Evolutionary conservation across 2,329 filamentous ascomycete species (phyloP), one percentile per base, ranked within the genome.

Genomic region (Aspergillus alliaceus): DNA sequence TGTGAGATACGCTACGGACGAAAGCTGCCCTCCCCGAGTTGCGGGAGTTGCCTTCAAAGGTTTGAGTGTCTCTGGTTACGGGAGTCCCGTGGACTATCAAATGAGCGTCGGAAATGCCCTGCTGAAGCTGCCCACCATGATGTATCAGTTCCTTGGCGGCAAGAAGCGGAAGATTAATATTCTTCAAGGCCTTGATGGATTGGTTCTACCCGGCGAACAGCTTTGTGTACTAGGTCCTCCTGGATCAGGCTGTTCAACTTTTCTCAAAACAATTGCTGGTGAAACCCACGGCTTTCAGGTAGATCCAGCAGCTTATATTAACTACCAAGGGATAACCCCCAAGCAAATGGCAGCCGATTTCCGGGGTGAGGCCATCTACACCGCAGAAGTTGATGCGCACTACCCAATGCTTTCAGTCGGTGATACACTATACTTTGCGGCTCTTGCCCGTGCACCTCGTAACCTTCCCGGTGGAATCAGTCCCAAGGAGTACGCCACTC

Each of bases 241-340:
- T 0, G 72, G 73, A 7, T 67, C 66, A 12, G 71, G 72, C 46
- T 95, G 90, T 73, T 90, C 88, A 14, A 93, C 90, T 1, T 86
- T 93, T 62, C 79, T 95, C 57, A 93, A 93, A 79, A 90, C 89
- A 0, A 83, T 93, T 63, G 84, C 90, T 6, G 90, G 90, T 61
- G 89, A 93, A 74, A 90, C 88, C 35, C 87, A 91, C 63, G 90
- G 90, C 48, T 88, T 93, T 67, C 83, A 83, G 61, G 80, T 93
- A 20, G 87, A 90, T 48, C 75, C 86, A 2, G 74, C 78, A 6
- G 87, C 89, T 0, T 84, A 89, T 59, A 85, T 93, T 71, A 93
- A 93, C 77, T 93, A 93, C 69, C 88, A 92, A 82, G 59, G 59
- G 35, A 52, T 51, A 22, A 51, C 49, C 11, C 15, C 51, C 12